Percentiles rank a stretch among this genome's conserved stretches.
Evolutionary conservation across 441 rosid genomes (phyloP).

Genomic region (Gossypium davidsonii): DNA sequence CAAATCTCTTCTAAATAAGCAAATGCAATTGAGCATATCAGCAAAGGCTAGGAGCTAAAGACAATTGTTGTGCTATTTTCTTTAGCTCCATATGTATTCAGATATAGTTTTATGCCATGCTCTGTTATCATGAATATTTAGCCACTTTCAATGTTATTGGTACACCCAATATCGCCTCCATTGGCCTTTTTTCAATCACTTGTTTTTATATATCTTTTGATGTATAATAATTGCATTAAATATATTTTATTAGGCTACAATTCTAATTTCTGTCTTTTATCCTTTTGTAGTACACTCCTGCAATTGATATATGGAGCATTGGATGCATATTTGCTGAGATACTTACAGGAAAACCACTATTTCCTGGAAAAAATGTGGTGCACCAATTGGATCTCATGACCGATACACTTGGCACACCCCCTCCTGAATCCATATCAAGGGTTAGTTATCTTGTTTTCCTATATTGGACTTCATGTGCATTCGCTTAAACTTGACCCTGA

Average conservation of each 20-base stretch:
- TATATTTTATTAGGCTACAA: neutral
- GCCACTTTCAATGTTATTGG: neutral
- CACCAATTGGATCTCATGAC: constrained; percentile 98
- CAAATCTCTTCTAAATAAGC: neutral
- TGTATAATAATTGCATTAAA: neutral
- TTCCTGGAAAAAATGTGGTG: constrained; percentile 98
- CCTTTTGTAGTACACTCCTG: constrained; percentile 80
- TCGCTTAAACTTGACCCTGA: neutral
- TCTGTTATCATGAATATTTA: neutral
- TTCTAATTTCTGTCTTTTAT: constrained; percentile 9
- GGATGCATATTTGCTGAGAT: constrained; percentile 99
- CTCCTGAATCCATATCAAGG: constrained; percentile 73
- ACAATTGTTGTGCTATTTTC: neutral
- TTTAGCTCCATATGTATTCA: neutral
- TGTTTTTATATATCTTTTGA: neutral
- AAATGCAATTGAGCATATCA: constrained; percentile 1
- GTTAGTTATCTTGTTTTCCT: constrained; percentile 37
- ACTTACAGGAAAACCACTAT: constrained; percentile 89
- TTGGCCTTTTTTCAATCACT: neutral
- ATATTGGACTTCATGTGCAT: neutral
- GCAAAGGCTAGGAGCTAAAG: neutral
- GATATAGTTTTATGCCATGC: neutral
- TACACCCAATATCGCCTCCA: neutral
- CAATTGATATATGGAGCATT: constrained; percentile 98
- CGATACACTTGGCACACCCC: constrained; percentile 92